A percentile compares a stretch with the other conserved stretches of the same genome.
phyloP scores from a whole-genome alignment of 2,329 filamentous ascomycete genomes.

The Ophiostoma ips region DNA sequence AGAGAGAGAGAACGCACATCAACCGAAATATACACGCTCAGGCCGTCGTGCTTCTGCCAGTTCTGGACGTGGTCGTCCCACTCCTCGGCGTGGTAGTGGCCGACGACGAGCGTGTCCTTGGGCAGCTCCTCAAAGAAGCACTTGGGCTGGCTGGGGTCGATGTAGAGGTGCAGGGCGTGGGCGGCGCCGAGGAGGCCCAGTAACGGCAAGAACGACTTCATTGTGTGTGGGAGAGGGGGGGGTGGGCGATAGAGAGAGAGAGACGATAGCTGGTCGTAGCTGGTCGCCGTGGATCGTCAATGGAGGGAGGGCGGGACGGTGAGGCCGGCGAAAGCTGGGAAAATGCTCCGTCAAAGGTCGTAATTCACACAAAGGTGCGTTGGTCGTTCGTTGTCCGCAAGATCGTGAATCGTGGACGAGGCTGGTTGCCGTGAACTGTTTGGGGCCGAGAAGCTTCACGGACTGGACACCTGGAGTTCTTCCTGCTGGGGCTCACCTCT shows the following conservation, averaged over 20 bases:
- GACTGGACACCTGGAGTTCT: not conserved
- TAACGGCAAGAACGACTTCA: slow-evolving; percentile 50
- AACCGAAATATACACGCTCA: slow-evolving; percentile 81
- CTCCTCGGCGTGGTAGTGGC: slow-evolving; percentile 78
- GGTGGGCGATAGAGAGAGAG: no score
- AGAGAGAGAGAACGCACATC: slow-evolving; percentile 56
- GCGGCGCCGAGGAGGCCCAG: slow-evolving; percentile 51
- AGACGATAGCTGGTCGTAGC: not conserved
- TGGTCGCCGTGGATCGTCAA: not conserved
- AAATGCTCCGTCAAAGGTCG: no score
- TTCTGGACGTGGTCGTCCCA: slow-evolving; percentile 55
- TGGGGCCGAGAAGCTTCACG: not conserved
- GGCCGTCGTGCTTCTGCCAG: slow-evolving; percentile 60
- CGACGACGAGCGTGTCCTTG: slow-evolving; percentile 92
- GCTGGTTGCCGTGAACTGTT: not conserved
- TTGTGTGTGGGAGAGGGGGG: slow-evolving; percentile 20
- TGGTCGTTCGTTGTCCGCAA: no score
- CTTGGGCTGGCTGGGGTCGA: slow-evolving; percentile 73
- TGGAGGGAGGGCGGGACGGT: not conserved
- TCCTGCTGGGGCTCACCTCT: not conserved
- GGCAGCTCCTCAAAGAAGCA: slow-evolving; percentile 98
- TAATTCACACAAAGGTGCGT: no score
- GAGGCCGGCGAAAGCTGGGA: no score
- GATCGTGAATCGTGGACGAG: not conserved
- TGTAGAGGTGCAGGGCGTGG: slow-evolving; percentile 88